phyloP scores from a whole-genome alignment of 345 rosid species.

The Hibiscus tridactylites region DNA sequence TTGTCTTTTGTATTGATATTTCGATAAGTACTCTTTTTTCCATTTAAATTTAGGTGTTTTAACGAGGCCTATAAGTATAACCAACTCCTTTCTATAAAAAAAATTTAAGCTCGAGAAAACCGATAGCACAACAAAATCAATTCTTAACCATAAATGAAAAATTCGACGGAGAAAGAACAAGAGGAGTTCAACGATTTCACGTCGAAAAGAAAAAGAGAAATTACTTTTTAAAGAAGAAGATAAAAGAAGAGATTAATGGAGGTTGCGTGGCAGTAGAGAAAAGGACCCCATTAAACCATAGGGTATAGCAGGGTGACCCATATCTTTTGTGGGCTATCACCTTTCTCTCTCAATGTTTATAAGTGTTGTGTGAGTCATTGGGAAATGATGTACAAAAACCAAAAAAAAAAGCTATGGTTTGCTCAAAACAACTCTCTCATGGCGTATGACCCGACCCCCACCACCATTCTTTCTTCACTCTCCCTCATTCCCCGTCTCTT shows the following conservation, averaged over 20 bases:
- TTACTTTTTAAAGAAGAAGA: background rate
- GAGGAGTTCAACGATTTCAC: no score
- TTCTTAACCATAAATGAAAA: background rate
- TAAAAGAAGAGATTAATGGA: background rate
- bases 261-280: constrained; percentile 22
- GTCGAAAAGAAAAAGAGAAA: no score
- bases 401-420: background rate
- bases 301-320: constrained; percentile 23
- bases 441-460: background rate
- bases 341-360: constrained; percentile 11
- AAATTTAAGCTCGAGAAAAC: no score
- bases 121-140: background rate
- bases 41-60: no score
- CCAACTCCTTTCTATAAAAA: no score
- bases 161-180: background rate
- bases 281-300: constrained; percentile 16
- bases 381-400: constrained; percentile 13
- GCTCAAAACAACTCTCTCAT: background rate
- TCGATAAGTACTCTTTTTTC: no score
- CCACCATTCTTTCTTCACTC: background rate
- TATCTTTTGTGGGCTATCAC: constrained; percentile 11
- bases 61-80: no score
- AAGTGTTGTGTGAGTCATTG: constrained; percentile 24
- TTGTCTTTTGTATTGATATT: no score
- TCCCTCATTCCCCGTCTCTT: background rate